Base-by-base conservation (phyloP, 306 rosid species). In the Notholithocarpus densiflorus region DNA sequence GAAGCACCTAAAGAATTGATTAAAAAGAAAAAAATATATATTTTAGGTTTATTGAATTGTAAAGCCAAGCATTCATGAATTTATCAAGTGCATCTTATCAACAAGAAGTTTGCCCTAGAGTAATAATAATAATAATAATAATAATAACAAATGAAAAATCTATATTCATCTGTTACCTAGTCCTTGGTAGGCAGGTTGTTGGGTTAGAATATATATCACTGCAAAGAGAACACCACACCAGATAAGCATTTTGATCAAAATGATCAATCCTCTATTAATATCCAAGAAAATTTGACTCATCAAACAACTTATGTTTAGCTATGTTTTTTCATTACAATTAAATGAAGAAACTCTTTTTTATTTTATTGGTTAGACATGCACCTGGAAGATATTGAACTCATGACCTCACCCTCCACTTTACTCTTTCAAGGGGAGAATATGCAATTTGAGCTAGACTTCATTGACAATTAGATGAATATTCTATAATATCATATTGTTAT, bases 201-300 rank as follows among this genome's bases (percentile, higher is more conserved):
- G 97, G 45, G 97, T 91, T 77, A 88, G 81, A 72, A 89, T 78
- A 64, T 94, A 90, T 54, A 92, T 86, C 70, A 74, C 97, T 94
- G 92, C 87, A 86, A 32, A 75, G 80, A 75, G 55, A 80, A 79
- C 54, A 82, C 23, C 65, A 72, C 61, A 72, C 64, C 65, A 74
- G 71, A 68, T 68, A 72, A 65, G 20, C 69, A 75, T 54, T 13
- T 56, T 17, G 62, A 51, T 69, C 19, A 75, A 75, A 19, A 75
- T 70, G 31, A 71, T 62, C 48, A 74, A 81, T 59, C 81, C 73
- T 27, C 24, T 80, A 54, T n/a, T n/a, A n/a, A n/a, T 32, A 60
- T 3, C 70, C 27, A 26, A 62, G 55, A 34, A 69, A 79, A 64
- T 72, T 75, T 70, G 70, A 70, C 26, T 69, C 75, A 71, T 74